phyloP scores from a whole-genome alignment of 202 grass and related monocot species.

The Bolboschoenoplectus hybrid region DNA sequence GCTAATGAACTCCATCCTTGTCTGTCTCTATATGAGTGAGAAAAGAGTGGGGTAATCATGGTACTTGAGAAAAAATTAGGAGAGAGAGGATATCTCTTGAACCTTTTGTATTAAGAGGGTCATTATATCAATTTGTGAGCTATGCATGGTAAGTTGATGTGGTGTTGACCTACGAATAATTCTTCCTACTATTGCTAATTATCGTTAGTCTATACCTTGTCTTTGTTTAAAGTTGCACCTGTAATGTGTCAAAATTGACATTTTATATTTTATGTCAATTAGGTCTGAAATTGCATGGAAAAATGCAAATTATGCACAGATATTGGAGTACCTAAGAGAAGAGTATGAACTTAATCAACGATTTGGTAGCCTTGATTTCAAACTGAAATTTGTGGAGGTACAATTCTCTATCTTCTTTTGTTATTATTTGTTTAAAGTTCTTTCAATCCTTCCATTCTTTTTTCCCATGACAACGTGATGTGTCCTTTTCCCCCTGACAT shows the following conservation, averaged over 20 bases:
- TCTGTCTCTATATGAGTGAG: not conserved
- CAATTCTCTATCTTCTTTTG: not conserved
- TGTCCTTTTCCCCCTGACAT: not conserved
- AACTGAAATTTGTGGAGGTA: conserved; percentile 97
- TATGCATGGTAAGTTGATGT: not conserved
- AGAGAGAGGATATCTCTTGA: not conserved
- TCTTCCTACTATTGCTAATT: not conserved
- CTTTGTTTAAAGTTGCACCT: conserved; percentile 8
- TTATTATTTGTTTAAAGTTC: not conserved
- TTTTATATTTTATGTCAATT: conserved; percentile 8
- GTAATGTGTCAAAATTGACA: not conserved
- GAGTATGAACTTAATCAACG: conserved; percentile 92
- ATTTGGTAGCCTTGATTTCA: conserved; percentile 91
- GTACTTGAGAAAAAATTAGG: not conserved
- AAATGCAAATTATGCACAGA: conserved; percentile 93
- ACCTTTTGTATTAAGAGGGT: not conserved
- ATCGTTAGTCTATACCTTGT: not conserved
- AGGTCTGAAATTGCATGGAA: conserved; percentile 99
- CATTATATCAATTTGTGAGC: conserved; percentile 4
- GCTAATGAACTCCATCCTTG: not conserved
- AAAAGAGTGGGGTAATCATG: not conserved
- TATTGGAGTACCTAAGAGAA: conserved; percentile 81
- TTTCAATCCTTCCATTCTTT: conserved; percentile 20
- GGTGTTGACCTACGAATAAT: not conserved
- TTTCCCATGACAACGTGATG: conserved; percentile 18